phyloP scores from a whole-genome alignment of 1,284 basidiomycete species.

The Puccinia novopanici region DNA sequence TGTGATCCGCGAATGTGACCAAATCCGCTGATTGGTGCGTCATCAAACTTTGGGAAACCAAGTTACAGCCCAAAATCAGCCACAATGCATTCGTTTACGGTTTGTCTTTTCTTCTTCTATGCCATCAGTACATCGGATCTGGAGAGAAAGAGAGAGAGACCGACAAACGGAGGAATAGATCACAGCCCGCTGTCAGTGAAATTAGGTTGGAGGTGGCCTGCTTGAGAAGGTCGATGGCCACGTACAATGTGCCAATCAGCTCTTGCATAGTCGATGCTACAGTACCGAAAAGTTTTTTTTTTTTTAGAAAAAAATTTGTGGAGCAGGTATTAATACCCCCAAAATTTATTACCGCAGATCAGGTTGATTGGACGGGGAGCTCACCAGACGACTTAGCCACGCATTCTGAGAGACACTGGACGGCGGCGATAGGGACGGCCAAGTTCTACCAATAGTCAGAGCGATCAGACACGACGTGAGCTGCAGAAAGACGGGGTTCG shows the following conservation, averaged over 20 bases:
- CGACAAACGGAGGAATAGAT: slow-evolving; percentile 84
- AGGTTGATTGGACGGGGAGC: background rate
- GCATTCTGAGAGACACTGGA: slow-evolving; percentile 43
- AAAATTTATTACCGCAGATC: background rate
- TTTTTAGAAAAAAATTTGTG: too few species aligned
- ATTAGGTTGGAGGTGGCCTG: slow-evolving; percentile 73
- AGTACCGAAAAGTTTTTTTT: background rate
- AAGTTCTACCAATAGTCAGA: slow-evolving; percentile 11
- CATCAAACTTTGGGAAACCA: slow-evolving; percentile 51
- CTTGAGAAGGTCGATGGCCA: slow-evolving; percentile 71
- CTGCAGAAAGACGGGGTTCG: too few species aligned
- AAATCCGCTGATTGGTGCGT: slow-evolving; percentile 54
- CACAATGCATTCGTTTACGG: background rate
- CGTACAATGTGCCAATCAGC: slow-evolving; percentile 76
- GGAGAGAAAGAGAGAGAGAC: slow-evolving; percentile 74
- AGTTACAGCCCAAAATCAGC: slow-evolving; percentile 19
- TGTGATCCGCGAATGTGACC: slow-evolving; percentile 75
- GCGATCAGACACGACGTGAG: background rate
- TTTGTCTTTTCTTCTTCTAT: background rate
- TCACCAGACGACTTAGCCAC: slow-evolving; percentile 36
- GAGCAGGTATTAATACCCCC: too few species aligned
- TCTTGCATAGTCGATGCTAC: slow-evolving; percentile 85
- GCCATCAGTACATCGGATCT: background rate
- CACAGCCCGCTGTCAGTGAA: slow-evolving; percentile 82
- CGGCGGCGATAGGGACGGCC: slow-evolving; percentile 42